Evolutionary conservation across 1,139 yeast species (phyloP).

Genomic region (Pichia sp.): DNA sequence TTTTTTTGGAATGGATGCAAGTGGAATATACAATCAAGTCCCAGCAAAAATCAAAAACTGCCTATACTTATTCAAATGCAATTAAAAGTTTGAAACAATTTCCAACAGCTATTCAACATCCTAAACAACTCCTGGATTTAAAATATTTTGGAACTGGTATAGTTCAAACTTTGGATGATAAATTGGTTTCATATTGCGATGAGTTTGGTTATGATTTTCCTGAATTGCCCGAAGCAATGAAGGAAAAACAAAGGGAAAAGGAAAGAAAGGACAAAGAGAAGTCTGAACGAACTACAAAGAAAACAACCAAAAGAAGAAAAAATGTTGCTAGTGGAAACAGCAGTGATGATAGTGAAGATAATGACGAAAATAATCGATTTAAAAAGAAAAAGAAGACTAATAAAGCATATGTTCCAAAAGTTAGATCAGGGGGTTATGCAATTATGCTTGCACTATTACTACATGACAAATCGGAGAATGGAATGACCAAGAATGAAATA

Average conservation of each 20-base stretch:
- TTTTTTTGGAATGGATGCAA: slow-evolving; percentile 48
- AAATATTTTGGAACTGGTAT: slow-evolving; percentile 61
- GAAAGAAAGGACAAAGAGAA: not conserved
- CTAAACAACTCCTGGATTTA: slow-evolving; percentile 44
- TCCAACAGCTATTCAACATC: slow-evolving; percentile 40
- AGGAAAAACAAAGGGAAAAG: slow-evolving; percentile 11
- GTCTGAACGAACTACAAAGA: not conserved
- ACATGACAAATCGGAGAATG: slow-evolving; percentile 42
- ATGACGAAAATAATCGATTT: slow-evolving; percentile 18
- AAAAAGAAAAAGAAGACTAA: slow-evolving; percentile 24
- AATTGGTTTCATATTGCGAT: slow-evolving; percentile 41
- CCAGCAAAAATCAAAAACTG: slow-evolving; percentile 37
- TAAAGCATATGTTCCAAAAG: slow-evolving; percentile 62
- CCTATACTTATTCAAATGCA: slow-evolving; percentile 44
- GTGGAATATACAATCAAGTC: slow-evolving; percentile 41
- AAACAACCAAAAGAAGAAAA: not conserved
- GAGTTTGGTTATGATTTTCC: slow-evolving; percentile 40
- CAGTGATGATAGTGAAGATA: not conserved
- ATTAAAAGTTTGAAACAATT: slow-evolving; percentile 39
- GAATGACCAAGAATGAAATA: slow-evolving; percentile 58
- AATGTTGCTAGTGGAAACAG: not conserved
- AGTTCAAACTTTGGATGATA: slow-evolving; percentile 38
- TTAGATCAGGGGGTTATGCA: slow-evolving; percentile 83
- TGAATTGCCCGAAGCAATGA: not conserved
- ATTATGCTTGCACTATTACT: slow-evolving; percentile 59